A percentile compares a stretch with the other conserved stretches of the same genome.
These are phyloP conservation scores for Cercophora samala DNA, from an alignment of 495 filamentous ascomycete genomes.

Conservation along the genomic window DNA sequence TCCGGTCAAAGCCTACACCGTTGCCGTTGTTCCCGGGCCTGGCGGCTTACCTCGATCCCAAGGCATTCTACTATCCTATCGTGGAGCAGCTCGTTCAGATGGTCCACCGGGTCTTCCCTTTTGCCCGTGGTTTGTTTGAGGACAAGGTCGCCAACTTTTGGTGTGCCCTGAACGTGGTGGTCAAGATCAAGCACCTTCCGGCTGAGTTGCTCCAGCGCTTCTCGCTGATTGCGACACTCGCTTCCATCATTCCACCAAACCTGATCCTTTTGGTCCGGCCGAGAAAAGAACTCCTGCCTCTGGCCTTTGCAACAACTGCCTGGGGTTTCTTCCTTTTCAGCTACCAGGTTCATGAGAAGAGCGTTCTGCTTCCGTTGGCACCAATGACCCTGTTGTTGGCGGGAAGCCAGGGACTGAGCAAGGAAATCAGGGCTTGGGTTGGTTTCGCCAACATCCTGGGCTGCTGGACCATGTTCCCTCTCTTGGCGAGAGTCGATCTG, in stretches of 20 bases:
- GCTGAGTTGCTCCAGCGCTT: slow-evolving; percentile 66
- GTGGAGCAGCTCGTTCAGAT: slow-evolving; percentile 75
- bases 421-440: slow-evolving; percentile 78
- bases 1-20: slow-evolving; percentile 52
- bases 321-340: slow-evolving; percentile 98
- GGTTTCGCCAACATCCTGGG: slow-evolving; percentile 89
- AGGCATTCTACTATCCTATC: slow-evolving; percentile 64
- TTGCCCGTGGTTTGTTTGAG: slow-evolving; percentile 90
- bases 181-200: slow-evolving; percentile 76
- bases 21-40: slow-evolving; percentile 56
- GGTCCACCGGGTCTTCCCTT: slow-evolving; percentile 88
- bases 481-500: slow-evolving; percentile 80
- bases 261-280: slow-evolving; percentile 76
- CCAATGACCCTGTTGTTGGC: slow-evolving; percentile 87
- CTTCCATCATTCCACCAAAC: slow-evolving; percentile 73
- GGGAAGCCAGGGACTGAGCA: slow-evolving; percentile 68
- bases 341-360: slow-evolving; percentile 98
- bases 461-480: slow-evolving; percentile 89
- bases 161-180: slow-evolving; percentile 83
- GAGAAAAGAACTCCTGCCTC: slow-evolving; percentile 68
- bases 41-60: slow-evolving; percentile 56
- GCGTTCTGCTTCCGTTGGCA: slow-evolving; percentile 82
- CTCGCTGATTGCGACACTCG: slow-evolving; percentile 70
- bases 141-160: slow-evolving; percentile 98
- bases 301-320: slow-evolving; percentile 72